Percentiles rank a stretch among this genome's conserved stretches.
Conservation (phyloP, 106 monocot genomes). For the Hemerocallis citrina region DNA sequence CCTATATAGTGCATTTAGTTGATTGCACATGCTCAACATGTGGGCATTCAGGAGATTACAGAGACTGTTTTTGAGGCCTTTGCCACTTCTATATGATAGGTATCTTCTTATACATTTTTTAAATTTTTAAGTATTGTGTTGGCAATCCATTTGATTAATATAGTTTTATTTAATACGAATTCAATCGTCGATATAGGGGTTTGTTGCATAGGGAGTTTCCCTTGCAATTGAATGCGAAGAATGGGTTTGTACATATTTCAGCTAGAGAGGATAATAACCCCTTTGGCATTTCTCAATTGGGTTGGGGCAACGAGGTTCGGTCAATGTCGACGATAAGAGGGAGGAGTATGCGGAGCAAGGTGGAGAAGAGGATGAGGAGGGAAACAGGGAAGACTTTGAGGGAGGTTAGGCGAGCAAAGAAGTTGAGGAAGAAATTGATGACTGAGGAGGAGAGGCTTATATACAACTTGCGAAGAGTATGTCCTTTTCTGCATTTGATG, state of each 20-base stretch:
- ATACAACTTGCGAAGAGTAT: constrained; percentile 88
- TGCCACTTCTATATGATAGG: constrained; percentile 26
- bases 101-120: neutral
- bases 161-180: neutral
- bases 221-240: constrained; percentile 2
- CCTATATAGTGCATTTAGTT: neutral
- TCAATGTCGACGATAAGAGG: constrained; percentile 61
- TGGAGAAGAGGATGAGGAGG: constrained; percentile 88
- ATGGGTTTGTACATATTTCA: neutral
- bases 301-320: constrained; percentile 17
- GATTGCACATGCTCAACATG: constrained; percentile 20
- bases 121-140: too few species aligned
- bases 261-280: neutral
- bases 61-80: constrained; percentile 21
- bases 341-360: constrained; percentile 84
- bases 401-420: constrained; percentile 84
- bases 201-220: constrained; percentile 3
- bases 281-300: neutral
- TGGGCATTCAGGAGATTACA: constrained; percentile 36
- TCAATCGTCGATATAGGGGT: neutral
- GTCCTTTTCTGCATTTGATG: neutral
- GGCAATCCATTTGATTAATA: neutral
- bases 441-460: constrained; percentile 95
- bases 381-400: constrained; percentile 86
- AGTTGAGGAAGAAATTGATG: constrained; percentile 90